phyloP scores from a whole-genome alignment of 2,329 filamentous ascomycete species.

The Beauveria medogensis region DNA sequence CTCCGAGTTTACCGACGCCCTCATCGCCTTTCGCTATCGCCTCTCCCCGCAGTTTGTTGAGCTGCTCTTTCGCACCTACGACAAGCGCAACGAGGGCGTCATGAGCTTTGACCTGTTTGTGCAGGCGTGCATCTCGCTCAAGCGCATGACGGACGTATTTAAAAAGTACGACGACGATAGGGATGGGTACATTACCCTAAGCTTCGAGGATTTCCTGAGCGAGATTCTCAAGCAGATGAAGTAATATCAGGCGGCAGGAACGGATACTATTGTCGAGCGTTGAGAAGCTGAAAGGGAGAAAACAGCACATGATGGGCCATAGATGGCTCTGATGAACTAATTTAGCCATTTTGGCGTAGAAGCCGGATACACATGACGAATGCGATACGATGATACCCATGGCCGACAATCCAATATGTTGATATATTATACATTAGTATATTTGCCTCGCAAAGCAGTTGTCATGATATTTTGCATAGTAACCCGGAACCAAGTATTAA shows the following conservation, averaged over 20 bases:
- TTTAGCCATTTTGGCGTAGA: neutral
- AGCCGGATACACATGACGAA: neutral
- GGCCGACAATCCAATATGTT: neutral
- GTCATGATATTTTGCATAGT: neutral
- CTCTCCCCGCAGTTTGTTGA: constrained; percentile 77
- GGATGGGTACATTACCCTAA: constrained; percentile 82
- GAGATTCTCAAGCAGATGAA: constrained; percentile 57
- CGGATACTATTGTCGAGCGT: too few species aligned
- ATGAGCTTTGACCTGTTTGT: constrained; percentile 96
- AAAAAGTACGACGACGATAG: constrained; percentile 98
- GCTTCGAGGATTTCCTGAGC: constrained; percentile 73
- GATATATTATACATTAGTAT: neutral
- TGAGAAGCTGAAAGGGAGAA: too few species aligned
- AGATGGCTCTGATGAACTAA: neutral
- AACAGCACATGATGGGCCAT: neutral
- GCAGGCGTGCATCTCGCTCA: constrained; percentile 91
- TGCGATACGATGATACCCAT: constrained; percentile 9
- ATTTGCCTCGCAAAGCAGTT: neutral
- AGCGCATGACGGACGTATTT: constrained; percentile 98
- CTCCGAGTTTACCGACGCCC: constrained; percentile 79
- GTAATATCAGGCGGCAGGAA: constrained; percentile 21
- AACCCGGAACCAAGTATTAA: neutral
- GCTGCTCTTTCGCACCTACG: constrained; percentile 81
- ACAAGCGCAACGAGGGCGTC: constrained; percentile 61
- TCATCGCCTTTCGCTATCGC: constrained; percentile 89